These are phyloP conservation scores for Talaromyces sp. DNA, from an alignment of 2,329 filamentous ascomycete genomes.

Conservation along the genomic window DNA sequence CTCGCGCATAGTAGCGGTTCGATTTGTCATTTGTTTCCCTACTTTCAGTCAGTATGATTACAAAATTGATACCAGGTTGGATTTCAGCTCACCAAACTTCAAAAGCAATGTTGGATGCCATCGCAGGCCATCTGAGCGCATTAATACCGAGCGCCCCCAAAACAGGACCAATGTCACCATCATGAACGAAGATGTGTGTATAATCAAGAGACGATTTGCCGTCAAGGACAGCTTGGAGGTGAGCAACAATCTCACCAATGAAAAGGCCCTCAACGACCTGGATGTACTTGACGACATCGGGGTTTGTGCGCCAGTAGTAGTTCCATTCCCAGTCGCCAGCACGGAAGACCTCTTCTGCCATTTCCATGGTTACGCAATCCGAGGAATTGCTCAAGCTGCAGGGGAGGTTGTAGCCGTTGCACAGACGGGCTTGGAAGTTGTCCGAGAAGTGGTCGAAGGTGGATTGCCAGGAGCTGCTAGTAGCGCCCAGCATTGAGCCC, in stretches of 20 bases:
- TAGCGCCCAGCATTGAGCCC: constrained; percentile 33
- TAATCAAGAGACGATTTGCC: constrained; percentile 28
- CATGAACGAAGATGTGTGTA: constrained; percentile 38
- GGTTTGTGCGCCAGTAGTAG: constrained; percentile 39
- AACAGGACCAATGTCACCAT: constrained; percentile 38
- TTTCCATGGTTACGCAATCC: constrained; percentile 31
- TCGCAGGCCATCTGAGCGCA: constrained; percentile 39
- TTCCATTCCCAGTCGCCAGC: constrained; percentile 44
- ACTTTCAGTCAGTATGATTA: not conserved
- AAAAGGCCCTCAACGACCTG: constrained; percentile 38
- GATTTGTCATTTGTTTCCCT: constrained; percentile 25
- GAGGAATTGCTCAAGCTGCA: constrained; percentile 29
- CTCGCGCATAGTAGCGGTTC: constrained; percentile 24
- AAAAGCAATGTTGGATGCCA: constrained; percentile 40
- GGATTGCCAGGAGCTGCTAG: constrained; percentile 28
- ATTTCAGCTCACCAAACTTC: constrained; percentile 35
- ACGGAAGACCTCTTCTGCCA: constrained; percentile 39
- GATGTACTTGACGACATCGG: constrained; percentile 36
- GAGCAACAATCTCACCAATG: constrained; percentile 35
- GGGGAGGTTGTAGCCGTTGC: constrained; percentile 39
- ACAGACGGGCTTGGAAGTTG: constrained; percentile 41
- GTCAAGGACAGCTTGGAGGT: constrained; percentile 28
- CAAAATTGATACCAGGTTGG: no score
- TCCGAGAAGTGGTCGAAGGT: constrained; percentile 42
- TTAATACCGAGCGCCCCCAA: constrained; percentile 36